Evolutionary conservation across 805 yeast genomes (phyloP), one percentile per base, ranked within the genome.

Genomic region (Zygosaccharomyces lentus): DNA sequence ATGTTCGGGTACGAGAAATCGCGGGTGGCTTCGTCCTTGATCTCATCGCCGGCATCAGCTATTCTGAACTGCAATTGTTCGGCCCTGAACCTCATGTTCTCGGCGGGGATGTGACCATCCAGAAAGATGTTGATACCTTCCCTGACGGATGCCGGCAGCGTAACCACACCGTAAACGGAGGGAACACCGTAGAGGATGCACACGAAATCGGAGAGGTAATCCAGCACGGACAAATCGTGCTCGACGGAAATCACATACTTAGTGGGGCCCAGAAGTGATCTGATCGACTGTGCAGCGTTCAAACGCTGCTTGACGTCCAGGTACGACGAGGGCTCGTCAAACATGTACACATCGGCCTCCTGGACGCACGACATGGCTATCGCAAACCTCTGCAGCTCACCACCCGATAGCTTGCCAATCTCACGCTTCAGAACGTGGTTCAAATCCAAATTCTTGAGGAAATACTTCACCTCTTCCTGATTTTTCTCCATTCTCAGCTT

Each of bases 121-220:
- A 93, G 76, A 81, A 93, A 93, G 66, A 93, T 93, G 69, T 93
- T 93, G 68, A 93, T 93, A 74, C 99, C 99, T 77, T 93, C 99
- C 71, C 99, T 86, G 26, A 93, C 99, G 4, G 96, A 87, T 0
- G 96, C 72, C 44, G 99, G 99, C 67, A 93, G 75, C 19, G 97
- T 88, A 41, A 93, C 99, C 53, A 93, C 98, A 76, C 99, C 99
- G 66, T 93, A 93, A 36, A 93, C 96, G 6, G 98, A 91, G 43
- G 99, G 96, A 42, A 88, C 95, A 75, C 99, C 99, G 66, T 93
- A 93, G 47, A 93, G 72, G 59, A 93, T 93, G 80, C 99, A 93
- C 48, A 93, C 89, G 58, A 84, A 93, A 73, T 93, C 99, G 12
- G 98, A 91, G 58, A 93, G 76, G 68, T 93, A 93, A 75, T 93